These are phyloP conservation scores for Phytophthora citricola DNA, from an alignment of 352 stramenopile genomes.

Conservation along the genomic window DNA sequence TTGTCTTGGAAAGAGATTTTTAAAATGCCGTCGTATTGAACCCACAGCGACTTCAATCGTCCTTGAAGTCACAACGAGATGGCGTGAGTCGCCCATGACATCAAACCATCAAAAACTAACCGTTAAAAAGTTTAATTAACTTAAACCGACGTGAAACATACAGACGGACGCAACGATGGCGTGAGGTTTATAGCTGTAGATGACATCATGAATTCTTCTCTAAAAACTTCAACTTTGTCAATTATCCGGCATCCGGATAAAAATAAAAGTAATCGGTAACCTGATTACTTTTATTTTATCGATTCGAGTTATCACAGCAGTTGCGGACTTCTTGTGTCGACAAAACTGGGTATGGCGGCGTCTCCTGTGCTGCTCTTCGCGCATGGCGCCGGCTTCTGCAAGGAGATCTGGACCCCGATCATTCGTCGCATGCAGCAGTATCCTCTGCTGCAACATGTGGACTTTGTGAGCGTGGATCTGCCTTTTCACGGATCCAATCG, in stretches of 20 bases:
- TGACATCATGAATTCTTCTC: slow-evolving; percentile 1
- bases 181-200: not conserved
- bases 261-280: too few relatives aligned
- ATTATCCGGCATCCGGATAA: not conserved
- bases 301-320: too few relatives aligned
- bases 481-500: slow-evolving; percentile 50
- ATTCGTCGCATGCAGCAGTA: slow-evolving; percentile 35
- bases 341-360: not conserved
- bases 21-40: not conserved
- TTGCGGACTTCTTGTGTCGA: too few relatives aligned
- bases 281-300: too few relatives aligned
- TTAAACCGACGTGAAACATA: not conserved
- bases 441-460: slow-evolving; percentile 32
- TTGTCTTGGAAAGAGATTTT: not conserved
- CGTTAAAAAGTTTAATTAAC: not conserved
- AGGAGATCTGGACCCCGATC: slow-evolving; percentile 56
- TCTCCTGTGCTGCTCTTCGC: slow-evolving; percentile 52
- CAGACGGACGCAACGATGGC: not conserved
- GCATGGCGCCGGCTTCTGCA: slow-evolving; percentile 56
- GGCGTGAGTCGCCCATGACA: slow-evolving; percentile 7
- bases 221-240: not conserved
- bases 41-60: not conserved
- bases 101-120: not conserved
- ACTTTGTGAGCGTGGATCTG: slow-evolving; percentile 30
- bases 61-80: slow-evolving; percentile 7